These are phyloP conservation scores for Pseudocercospora cruenta DNA, from an alignment of 2,329 filamentous ascomycete species.

Conservation along the genomic window DNA sequence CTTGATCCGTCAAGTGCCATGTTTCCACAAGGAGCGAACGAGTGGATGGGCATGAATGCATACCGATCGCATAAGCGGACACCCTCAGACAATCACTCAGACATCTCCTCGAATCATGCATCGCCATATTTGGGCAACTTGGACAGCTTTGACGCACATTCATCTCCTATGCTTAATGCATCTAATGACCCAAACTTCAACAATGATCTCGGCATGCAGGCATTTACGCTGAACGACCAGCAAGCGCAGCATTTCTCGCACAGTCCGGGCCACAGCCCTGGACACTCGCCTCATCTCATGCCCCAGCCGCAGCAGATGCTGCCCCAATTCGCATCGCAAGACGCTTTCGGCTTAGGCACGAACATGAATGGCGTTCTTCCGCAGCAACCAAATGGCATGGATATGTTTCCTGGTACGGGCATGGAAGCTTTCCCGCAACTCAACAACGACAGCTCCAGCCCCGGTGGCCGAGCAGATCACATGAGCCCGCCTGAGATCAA, in stretches of 20 bases:
- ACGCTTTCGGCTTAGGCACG: constrained; percentile 52
- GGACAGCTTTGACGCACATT: constrained; percentile 77
- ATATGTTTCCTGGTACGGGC: constrained; percentile 54
- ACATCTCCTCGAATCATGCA: constrained; percentile 76
- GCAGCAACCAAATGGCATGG: constrained; percentile 49
- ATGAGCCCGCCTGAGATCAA: constrained; percentile 95
- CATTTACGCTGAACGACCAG: constrained; percentile 77
- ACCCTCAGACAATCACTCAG: constrained; percentile 84
- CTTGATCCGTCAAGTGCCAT: constrained; percentile 64
- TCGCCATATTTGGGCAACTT: constrained; percentile 80
- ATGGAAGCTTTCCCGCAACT: constrained; percentile 56
- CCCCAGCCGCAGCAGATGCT: constrained; percentile 68
- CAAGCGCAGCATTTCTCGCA: constrained; percentile 37
- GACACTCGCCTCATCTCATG: constrained; percentile 64
- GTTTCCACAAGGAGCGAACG: constrained; percentile 57
- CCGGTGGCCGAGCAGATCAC: constrained; percentile 64
- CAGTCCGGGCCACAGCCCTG: constrained; percentile 56
- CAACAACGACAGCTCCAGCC: constrained; percentile 47
- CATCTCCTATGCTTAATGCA: constrained; percentile 79
- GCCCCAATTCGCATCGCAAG: constrained; percentile 51
- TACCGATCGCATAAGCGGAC: constrained; percentile 83
- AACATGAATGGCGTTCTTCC: constrained; percentile 53
- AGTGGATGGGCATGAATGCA: constrained; percentile 62
- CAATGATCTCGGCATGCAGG: constrained; percentile 75
- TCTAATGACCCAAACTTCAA: constrained; percentile 73